Evolutionary conservation across 306 rosid genomes (phyloP).

Genomic region (Cajanus cajan): DNA sequence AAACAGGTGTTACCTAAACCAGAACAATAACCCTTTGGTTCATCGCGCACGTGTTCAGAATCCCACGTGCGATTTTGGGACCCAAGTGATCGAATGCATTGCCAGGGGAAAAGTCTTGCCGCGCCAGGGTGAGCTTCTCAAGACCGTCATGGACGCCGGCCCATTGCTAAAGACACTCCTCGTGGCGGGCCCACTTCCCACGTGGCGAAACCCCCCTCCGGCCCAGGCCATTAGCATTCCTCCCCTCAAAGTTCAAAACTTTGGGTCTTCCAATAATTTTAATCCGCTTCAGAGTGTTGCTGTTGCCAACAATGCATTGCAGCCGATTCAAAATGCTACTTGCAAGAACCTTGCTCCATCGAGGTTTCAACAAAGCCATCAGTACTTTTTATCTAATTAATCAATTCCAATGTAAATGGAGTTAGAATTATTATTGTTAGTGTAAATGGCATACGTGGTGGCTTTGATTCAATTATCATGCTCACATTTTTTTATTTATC

Average conservation of each 20-base stretch:
- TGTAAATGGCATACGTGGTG: conserved; percentile 49
- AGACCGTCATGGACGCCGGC: conserved; percentile 67
- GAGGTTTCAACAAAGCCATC: conserved; percentile 53
- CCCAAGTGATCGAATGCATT: conserved; percentile 39
- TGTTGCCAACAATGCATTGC: conserved; percentile 27
- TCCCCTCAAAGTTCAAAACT: conserved; percentile 39
- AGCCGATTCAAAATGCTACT: conserved; percentile 26
- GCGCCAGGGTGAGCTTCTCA: conserved; percentile 59
- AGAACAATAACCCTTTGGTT: conserved; percentile 18
- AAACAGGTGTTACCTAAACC: conserved; percentile 34
- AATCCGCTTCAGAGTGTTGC: conserved; percentile 17
- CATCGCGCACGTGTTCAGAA: conserved; percentile 8
- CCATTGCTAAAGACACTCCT: conserved; percentile 63
- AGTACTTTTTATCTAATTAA: conserved; percentile 9
- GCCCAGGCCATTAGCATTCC: conserved; percentile 49
- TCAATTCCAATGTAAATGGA: conserved; percentile 1
- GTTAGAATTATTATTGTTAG: conserved; percentile 13
- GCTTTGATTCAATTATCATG: conserved; percentile 32
- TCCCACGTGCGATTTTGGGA: conserved; percentile 36
- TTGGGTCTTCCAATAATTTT: not conserved
- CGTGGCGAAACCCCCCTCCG: conserved; percentile 79
- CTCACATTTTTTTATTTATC: too few relatives aligned
- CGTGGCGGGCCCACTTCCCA: conserved; percentile 69
- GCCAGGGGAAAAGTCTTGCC: conserved; percentile 54
- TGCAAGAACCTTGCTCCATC: conserved; percentile 27